Evolutionary conservation across 257 asterid genomes (phyloP).

Genomic region (Solanum corneliomulleri): DNA sequence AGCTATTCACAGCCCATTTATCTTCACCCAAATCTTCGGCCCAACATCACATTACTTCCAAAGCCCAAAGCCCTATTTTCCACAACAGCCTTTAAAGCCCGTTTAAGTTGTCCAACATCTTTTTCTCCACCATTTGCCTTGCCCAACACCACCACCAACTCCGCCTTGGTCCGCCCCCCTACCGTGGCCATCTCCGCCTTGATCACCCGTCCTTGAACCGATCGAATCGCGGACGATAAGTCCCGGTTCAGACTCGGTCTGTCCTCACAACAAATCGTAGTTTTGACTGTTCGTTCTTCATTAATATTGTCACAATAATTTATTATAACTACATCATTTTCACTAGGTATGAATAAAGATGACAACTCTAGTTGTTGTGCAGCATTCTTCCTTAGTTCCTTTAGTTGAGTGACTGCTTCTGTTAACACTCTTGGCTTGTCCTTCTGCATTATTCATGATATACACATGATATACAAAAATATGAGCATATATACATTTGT

Average conservation of each 20-base stretch:
- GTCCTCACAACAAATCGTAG: conserved; percentile 24
- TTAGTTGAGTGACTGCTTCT: conserved; percentile 17
- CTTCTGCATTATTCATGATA: conserved; percentile 8
- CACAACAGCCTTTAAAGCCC: conserved; percentile 23
- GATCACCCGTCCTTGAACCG: conserved; percentile 12
- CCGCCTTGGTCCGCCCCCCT: conserved; percentile 29
- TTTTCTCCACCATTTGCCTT: not conserved
- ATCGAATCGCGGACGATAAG: conserved; percentile 8
- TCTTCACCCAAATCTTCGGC: not conserved
- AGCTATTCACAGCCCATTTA: not conserved
- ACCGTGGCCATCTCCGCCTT: conserved; percentile 30
- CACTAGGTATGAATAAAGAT: conserved; percentile 17
- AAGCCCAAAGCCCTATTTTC: conserved; percentile 11
- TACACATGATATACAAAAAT: not conserved
- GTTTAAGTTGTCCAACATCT: conserved; percentile 9
- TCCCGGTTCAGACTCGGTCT: conserved; percentile 15
- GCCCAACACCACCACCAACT: conserved; percentile 20
- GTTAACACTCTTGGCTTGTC: conserved; percentile 25
- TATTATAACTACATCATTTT: conserved; percentile 16
- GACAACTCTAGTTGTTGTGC: not conserved
- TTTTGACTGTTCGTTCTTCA: not conserved
- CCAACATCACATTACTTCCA: not conserved
- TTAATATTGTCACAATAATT: not conserved
- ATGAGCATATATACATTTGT: not conserved
- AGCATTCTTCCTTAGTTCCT: conserved; percentile 14